Conservation (phyloP, 1,284 basidiomycete species). For the Pseudozyma pruni region DNA sequence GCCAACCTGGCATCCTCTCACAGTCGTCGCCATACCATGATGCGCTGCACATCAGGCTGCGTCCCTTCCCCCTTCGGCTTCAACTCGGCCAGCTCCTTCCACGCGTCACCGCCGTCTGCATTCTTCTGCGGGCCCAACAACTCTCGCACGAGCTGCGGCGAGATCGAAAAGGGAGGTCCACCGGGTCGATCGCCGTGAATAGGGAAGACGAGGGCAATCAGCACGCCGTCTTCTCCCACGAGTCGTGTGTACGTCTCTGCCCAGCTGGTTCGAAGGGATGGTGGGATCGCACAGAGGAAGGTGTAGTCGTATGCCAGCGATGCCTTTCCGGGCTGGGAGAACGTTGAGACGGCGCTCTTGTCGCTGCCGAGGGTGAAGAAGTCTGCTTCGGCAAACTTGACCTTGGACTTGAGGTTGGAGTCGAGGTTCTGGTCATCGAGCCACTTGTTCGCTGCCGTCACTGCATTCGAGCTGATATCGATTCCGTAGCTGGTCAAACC, state of each 20-base stretch:
- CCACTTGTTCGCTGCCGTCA: constrained; percentile 49
- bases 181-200: constrained; percentile 55
- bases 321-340: constrained; percentile 18
- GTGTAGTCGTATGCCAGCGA: constrained; percentile 57
- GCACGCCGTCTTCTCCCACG: constrained; percentile 36
- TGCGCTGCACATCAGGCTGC: constrained; percentile 37
- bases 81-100: constrained; percentile 39
- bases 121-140: constrained; percentile 25
- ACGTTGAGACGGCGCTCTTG: constrained; percentile 9
- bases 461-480: constrained; percentile 49
- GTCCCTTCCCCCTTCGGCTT: constrained; percentile 40
- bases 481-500: constrained; percentile 43
- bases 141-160: constrained; percentile 38
- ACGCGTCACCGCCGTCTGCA: constrained; percentile 21
- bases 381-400: constrained; percentile 46
- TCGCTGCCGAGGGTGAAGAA: constrained; percentile 46
- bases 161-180: constrained; percentile 53
- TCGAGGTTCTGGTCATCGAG: constrained; percentile 26
- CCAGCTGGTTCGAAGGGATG: constrained; percentile 41
- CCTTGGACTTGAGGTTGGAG: constrained; percentile 3
- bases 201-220: constrained; percentile 53
- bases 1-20: constrained; percentile 1
- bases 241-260: constrained; percentile 52
- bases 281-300: constrained; percentile 57
- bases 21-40: constrained; percentile 51